Base-by-base conservation (phyloP, 2,329 filamentous ascomycete species). In the Penicillium verrucosum region DNA sequence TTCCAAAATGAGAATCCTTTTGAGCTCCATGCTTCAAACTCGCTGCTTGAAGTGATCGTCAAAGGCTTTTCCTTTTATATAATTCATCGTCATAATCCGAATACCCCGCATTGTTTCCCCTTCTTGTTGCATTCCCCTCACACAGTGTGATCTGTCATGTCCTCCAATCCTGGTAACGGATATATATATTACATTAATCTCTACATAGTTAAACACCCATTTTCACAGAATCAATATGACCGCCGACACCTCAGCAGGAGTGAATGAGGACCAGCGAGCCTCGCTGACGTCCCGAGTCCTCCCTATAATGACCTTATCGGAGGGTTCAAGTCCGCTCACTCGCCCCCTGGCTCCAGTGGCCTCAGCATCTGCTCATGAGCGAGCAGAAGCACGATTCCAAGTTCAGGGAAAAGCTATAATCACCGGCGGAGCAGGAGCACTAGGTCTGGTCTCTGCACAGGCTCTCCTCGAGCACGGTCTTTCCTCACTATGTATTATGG, bases 401-500 rank as follows among this genome's bases (percentile, higher is more conserved):
- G 64, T 68, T 2, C 44, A 45, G 12, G 63, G 64, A 2, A 67
- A 66, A 30, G 65, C 63, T 0, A 58, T 68, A 34, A 80, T 89
- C 12, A 89, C 87, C 0, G 87, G 87, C 18, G 87, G 87, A 32
- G 82, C 85, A 14, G 88, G 88, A 4, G 85, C 81, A 11, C 76
- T 89, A 0, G 86, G 84, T 7, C 77, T 86, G 9, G 77, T 79
- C 54, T 80, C 81, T 29, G 82, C 82, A 1, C 75, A 80, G 47
- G 87, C 87, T 1, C 79, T 90, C 21, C 84, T 90, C 37, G 86
- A 90, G 70, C 87, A 90, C 65, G 87, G 87, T 8, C 75, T 85
- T 2, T 68, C 75, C 0, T 83, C 82, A 2, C 74, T 89, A 11
- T 79, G 79, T 41, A 78, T 90, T 29, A 82, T 88, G 68, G 87